phyloP scores from a whole-genome alignment of 2,329 filamentous ascomycete species.

The Cercospora beticola region DNA sequence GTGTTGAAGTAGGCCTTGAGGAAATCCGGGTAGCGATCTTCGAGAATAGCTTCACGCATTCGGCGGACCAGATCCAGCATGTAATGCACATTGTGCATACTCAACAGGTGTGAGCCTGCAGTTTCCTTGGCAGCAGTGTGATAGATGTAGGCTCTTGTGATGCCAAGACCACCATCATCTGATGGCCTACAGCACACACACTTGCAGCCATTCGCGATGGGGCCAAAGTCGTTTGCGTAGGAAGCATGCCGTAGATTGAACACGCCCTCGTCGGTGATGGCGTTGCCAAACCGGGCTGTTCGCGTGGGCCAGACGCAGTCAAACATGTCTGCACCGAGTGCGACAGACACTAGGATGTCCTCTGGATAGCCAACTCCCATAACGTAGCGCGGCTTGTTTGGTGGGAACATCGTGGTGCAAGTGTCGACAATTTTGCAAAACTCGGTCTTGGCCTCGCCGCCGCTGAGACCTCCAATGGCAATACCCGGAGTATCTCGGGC shows the following conservation, averaged over 20 bases:
- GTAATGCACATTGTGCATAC: conserved; percentile 95
- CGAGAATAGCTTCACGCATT: conserved; percentile 61
- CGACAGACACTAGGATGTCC: conserved; percentile 89
- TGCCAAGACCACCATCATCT: conserved; percentile 67
- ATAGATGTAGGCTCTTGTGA: conserved; percentile 86
- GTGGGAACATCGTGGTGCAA: conserved; percentile 81
- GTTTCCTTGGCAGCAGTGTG: conserved; percentile 95
- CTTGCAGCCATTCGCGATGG: conserved; percentile 78
- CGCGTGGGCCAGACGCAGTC: conserved; percentile 98
- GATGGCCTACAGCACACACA: conserved; percentile 73
- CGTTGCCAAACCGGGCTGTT: conserved; percentile 93
- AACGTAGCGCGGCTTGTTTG: conserved; percentile 93
- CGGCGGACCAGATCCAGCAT: conserved; percentile 79
- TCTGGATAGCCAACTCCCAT: conserved; percentile 98
- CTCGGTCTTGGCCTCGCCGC: conserved; percentile 89
- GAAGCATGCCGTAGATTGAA: conserved; percentile 77
- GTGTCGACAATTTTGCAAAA: conserved; percentile 83
- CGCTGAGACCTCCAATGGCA: conserved; percentile 90
- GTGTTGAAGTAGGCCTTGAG: conserved; percentile 74
- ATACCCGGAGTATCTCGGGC: conserved; percentile 90
- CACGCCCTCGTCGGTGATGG: conserved; percentile 77
- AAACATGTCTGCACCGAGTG: conserved; percentile 97
- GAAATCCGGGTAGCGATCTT: conserved; percentile 68
- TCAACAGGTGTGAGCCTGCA: conserved; percentile 79
- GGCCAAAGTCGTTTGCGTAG: conserved; percentile 76